A percentile compares a stretch with the other conserved stretches of the same genome.
Evolutionary conservation across 2,329 filamentous ascomycete species (phyloP).

Genomic region (Onygenales sp.): DNA sequence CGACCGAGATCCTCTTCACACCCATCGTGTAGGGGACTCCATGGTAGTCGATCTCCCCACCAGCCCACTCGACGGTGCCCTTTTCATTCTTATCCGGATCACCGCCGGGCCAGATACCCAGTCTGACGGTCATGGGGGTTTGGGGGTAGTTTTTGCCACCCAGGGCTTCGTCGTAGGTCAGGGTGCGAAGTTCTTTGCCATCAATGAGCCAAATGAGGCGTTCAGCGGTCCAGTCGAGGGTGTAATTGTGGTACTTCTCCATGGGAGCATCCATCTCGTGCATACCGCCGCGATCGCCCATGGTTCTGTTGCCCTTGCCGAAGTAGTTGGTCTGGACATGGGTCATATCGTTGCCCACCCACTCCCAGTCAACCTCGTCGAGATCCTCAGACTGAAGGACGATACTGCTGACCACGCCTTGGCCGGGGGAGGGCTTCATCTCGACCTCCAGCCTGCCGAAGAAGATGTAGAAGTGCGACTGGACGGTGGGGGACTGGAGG

Average conservation of each 20-base stretch:
- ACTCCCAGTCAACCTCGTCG: conserved; percentile 86
- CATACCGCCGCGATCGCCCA: conserved; percentile 77
- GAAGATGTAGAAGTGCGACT: conserved; percentile 94
- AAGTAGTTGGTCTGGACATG: conserved; percentile 82
- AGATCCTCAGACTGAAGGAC: conserved; percentile 88
- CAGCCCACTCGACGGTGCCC: conserved; percentile 12
- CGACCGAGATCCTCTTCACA: conserved; percentile 51
- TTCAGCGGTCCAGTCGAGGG: conserved; percentile 57
- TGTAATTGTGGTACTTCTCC: conserved; percentile 36
- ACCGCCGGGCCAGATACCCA: conserved; percentile 63
- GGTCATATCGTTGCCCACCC: conserved; percentile 24
- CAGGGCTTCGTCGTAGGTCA: conserved; percentile 55
- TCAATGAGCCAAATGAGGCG: conserved; percentile 58
- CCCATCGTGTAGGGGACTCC: conserved; percentile 64
- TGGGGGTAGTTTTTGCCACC: conserved; percentile 59
- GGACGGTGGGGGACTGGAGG: conserved; percentile 78
- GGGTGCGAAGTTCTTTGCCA: conserved; percentile 50
- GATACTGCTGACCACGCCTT: conserved; percentile 83
- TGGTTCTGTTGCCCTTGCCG: conserved; percentile 79
- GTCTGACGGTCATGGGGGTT: conserved; percentile 62
- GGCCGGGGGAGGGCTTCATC: conserved; percentile 76
- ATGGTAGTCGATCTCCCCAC: conserved; percentile 12
- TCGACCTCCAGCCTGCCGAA: conserved; percentile 82
- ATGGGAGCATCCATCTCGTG: conserved; percentile 55
- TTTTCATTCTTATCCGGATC: conserved; percentile 24